These are phyloP conservation scores for Pisolithus albus DNA, from an alignment of 768 basidiomycete species.

Conservation along the genomic window DNA sequence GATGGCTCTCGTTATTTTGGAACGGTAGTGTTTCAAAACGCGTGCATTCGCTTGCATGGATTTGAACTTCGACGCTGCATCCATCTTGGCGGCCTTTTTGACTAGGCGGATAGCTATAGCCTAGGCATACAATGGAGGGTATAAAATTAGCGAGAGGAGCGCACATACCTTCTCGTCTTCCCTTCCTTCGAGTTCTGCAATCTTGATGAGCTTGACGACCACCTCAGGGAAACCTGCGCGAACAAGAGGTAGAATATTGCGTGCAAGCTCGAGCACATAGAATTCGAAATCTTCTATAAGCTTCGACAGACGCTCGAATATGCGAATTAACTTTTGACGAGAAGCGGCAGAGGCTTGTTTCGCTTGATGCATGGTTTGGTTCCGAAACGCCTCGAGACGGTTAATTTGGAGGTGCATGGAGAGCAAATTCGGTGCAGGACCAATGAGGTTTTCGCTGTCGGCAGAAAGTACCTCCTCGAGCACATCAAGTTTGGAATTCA, in stretches of 20 bases:
- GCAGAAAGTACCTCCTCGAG: conserved; percentile 71
- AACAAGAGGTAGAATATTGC: conserved; percentile 72
- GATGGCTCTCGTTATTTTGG: conserved; percentile 79
- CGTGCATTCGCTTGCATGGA: conserved; percentile 92
- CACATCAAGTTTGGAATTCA: conserved; percentile 76
- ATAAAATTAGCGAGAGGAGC: neutral
- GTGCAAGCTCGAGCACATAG: conserved; percentile 71
- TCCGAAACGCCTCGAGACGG: conserved; percentile 88
- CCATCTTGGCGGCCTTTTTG: conserved; percentile 88
- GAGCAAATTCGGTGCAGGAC: conserved; percentile 84
- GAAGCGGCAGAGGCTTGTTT: conserved; percentile 69
- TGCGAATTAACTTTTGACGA: conserved; percentile 60
- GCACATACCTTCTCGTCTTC: conserved; percentile 87
- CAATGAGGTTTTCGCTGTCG: conserved; percentile 73
- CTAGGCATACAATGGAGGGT: conserved; percentile 34
- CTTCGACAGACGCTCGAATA: conserved; percentile 81
- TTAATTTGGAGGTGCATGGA: conserved; percentile 87
- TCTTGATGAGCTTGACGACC: conserved; percentile 89
- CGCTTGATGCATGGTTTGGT: conserved; percentile 91
- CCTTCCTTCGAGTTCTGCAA: conserved; percentile 86
- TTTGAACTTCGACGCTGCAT: conserved; percentile 88
- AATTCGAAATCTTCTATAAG: conserved; percentile 80
- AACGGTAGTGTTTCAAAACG: conserved; percentile 90
- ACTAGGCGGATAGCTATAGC: conserved; percentile 91
- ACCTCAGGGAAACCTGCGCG: conserved; percentile 75